Evolutionary conservation across 192 early-diverging fungal species (phyloP).

Genomic region (Backusella tuberculispora): DNA sequence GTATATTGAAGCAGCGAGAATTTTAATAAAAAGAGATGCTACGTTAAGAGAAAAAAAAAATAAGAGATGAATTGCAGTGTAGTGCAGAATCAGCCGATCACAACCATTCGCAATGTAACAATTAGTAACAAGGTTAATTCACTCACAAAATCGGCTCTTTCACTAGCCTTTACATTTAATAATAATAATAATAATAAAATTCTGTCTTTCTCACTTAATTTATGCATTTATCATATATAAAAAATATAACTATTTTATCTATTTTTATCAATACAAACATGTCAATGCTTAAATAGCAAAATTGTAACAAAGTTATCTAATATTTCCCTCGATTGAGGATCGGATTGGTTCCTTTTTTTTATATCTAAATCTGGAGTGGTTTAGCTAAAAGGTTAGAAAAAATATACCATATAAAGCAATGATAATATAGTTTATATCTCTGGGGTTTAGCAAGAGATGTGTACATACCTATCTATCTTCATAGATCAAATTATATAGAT

Average conservation of each 20-base stretch:
- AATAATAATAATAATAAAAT: not conserved
- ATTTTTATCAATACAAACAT: not conserved
- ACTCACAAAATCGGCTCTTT: not conserved
- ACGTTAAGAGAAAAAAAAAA: not conserved
- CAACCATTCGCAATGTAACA: not conserved
- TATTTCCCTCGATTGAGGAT: not conserved
- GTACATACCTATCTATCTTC: not conserved
- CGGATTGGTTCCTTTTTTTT: constrained; percentile 1
- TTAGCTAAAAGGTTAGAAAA: not conserved
- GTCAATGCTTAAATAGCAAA: not conserved
- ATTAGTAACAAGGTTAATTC: not conserved
- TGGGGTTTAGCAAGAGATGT: not conserved
- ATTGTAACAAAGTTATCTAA: not conserved
- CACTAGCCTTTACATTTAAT: not conserved
- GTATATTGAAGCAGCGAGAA: not conserved
- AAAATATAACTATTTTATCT: not conserved
- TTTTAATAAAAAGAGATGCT: not conserved
- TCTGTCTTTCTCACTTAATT: not conserved
- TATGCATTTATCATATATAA: not conserved
- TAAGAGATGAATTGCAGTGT: not conserved
- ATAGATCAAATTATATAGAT: too few species aligned
- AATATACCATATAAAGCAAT: not conserved
- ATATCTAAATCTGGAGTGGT: not conserved
- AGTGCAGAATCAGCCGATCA: constrained; percentile 7
- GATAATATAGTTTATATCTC: not conserved